Evolutionary conservation across 768 basidiomycete genomes (phyloP).

Genomic region (Phanerochaete carnosa): DNA sequence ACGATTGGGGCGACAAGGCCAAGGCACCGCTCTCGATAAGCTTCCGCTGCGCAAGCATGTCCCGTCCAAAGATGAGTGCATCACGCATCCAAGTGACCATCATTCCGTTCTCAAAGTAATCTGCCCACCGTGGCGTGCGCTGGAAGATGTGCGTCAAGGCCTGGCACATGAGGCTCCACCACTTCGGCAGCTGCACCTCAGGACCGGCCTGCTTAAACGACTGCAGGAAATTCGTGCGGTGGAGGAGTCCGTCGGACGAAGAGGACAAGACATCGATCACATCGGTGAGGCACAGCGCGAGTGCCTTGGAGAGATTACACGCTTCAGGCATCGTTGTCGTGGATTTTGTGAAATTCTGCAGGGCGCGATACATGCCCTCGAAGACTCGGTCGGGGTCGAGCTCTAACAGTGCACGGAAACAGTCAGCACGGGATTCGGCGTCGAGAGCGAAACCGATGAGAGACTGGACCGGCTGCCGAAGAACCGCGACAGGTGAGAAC

Average conservation of each 20-base stretch:
- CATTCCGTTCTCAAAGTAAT: slow-evolving; percentile 70
- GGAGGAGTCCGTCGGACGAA: slow-evolving; percentile 66
- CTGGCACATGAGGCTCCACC: slow-evolving; percentile 83
- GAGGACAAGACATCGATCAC: slow-evolving; percentile 86
- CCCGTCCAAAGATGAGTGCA: slow-evolving; percentile 88
- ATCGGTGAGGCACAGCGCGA: slow-evolving; percentile 91
- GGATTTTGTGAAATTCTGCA: slow-evolving; percentile 61
- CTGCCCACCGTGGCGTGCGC: slow-evolving; percentile 79
- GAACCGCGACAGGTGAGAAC: slow-evolving; percentile 75
- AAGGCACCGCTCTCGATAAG: slow-evolving; percentile 72
- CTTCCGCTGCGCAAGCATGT: slow-evolving; percentile 78
- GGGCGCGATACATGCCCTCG: slow-evolving; percentile 65
- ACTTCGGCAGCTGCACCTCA: slow-evolving; percentile 52
- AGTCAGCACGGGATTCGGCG: slow-evolving; percentile 85
- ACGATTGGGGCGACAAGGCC: slow-evolving; percentile 27
- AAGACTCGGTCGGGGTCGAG: slow-evolving; percentile 65
- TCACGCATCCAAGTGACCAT: slow-evolving; percentile 99
- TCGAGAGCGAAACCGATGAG: slow-evolving; percentile 86
- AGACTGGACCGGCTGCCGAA: slow-evolving; percentile 73
- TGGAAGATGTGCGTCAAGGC: slow-evolving; percentile 84
- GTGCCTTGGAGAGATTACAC: slow-evolving; percentile 80
- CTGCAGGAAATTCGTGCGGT: slow-evolving; percentile 48
- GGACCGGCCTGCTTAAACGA: slow-evolving; percentile 41
- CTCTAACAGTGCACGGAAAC: slow-evolving; percentile 74
- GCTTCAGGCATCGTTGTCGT: slow-evolving; percentile 76